These are phyloP conservation scores for Ophiostoma himal-ulmi DNA, from an alignment of 2,329 filamentous ascomycete species.

Conservation along the genomic window DNA sequence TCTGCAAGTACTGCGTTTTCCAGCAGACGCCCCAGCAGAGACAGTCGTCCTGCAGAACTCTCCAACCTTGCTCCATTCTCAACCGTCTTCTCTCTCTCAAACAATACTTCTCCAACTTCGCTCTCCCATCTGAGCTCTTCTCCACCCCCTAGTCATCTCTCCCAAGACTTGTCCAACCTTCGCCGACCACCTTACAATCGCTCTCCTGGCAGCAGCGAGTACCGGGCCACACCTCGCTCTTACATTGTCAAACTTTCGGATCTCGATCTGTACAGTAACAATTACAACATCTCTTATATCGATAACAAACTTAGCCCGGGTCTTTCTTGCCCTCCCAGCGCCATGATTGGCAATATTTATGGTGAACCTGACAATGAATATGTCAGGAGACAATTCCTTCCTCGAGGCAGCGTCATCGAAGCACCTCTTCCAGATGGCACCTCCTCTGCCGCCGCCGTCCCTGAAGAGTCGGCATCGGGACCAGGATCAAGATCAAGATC, in stretches of 20 bases:
- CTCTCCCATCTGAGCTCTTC: not conserved
- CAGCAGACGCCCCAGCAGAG: not conserved
- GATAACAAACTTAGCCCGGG: not conserved
- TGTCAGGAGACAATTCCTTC: constrained; percentile 51
- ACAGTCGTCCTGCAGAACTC: constrained; percentile 1
- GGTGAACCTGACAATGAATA: constrained; percentile 36
- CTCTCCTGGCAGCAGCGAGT: not conserved
- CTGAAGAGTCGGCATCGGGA: not conserved
- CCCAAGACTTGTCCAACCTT: not conserved
- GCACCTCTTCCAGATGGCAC: not conserved
- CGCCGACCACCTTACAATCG: not conserved
- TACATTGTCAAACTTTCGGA: constrained; percentile 14
- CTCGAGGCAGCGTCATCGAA: constrained; percentile 47
- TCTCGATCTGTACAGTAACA: not conserved
- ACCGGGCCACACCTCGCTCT: constrained; percentile 7
- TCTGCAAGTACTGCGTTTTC: not conserved
- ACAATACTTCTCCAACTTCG: not conserved
- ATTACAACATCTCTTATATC: not conserved
- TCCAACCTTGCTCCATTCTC: not conserved
- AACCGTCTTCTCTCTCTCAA: not conserved
- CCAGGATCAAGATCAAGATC: not conserved
- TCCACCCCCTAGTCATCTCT: not conserved
- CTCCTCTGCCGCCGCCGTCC: not conserved
- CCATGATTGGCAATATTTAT: constrained; percentile 44
- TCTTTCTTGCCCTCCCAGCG: constrained; percentile 33